Conservation (phyloP, 768 basidiomycete genomes). For the Termitomyces sp. region DNA sequence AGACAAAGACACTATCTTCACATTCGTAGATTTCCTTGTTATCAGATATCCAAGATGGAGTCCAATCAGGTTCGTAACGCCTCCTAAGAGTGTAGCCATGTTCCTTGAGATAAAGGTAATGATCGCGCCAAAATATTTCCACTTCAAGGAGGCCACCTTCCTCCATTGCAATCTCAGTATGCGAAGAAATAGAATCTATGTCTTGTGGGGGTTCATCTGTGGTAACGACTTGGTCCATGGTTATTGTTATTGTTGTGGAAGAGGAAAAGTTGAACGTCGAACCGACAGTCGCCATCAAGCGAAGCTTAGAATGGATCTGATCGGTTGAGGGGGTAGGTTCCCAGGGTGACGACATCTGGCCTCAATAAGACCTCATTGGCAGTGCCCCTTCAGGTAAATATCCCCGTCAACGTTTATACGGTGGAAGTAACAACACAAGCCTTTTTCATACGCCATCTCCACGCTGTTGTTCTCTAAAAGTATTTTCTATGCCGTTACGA, state of each 20-base stretch:
- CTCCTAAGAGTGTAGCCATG: slow-evolving; percentile 29
- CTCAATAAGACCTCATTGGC: too few species aligned
- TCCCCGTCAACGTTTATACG: too few species aligned
- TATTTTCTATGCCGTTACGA: too few species aligned
- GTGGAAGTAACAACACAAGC: too few species aligned
- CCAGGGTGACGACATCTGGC: too few species aligned
- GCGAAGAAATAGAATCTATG: not conserved
- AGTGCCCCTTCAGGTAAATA: too few species aligned
- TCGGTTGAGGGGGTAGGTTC: too few species aligned
- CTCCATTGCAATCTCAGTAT: not conserved
- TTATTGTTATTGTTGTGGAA: not conserved
- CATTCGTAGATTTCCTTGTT: not conserved
- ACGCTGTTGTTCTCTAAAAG: too few species aligned
- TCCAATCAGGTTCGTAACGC: slow-evolving; percentile 15
- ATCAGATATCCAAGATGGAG: slow-evolving; percentile 24
- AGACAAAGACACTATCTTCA: not conserved
- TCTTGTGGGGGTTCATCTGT: not conserved
- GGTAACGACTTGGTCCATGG: not conserved
- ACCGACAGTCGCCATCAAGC: too few species aligned
- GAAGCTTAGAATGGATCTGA: not conserved
- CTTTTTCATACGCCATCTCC: too few species aligned
- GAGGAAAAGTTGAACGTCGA: not conserved
- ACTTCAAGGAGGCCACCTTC: not conserved
- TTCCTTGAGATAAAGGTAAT: slow-evolving; percentile 24
- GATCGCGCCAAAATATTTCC: slow-evolving; percentile 14